Evolutionary conservation across 331 rosid genomes (phyloP).

Genomic region (Rosa hybrid): DNA sequence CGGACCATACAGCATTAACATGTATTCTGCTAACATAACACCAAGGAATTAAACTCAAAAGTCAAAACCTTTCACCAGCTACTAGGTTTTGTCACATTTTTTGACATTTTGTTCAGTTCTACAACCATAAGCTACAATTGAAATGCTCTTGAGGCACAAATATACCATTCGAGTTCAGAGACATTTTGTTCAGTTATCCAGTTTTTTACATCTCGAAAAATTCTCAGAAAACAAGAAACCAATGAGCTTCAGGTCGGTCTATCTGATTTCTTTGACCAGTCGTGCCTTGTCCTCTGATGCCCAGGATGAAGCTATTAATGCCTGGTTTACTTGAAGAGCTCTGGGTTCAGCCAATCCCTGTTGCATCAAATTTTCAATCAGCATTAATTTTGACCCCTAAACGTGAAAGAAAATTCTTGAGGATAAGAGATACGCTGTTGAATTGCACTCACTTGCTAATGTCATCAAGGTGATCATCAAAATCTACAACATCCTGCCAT

Average conservation of each 20-base stretch:
- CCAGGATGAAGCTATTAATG: slow-evolving; percentile 21
- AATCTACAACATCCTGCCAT: slow-evolving; percentile 77
- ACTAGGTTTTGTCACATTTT: not conserved
- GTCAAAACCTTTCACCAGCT: not conserved
- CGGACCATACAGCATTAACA: not conserved
- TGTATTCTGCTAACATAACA: not conserved
- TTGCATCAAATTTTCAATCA: slow-evolving; percentile 15
- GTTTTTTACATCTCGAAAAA: slow-evolving; percentile 28
- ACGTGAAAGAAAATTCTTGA: not conserved
- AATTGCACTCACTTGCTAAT: slow-evolving; percentile 72
- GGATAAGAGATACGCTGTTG: not conserved
- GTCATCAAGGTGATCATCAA: slow-evolving; percentile 94
- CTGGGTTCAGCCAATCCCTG: slow-evolving; percentile 98
- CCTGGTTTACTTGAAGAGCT: slow-evolving; percentile 63
- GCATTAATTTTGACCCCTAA: not conserved
- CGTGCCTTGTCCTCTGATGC: slow-evolving; percentile 26
- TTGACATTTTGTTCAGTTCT: not conserved
- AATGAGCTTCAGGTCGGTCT: slow-evolving; percentile 14
- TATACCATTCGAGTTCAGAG: not conserved
- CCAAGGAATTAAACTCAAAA: not conserved
- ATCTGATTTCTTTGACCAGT: slow-evolving; percentile 13
- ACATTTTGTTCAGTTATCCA: not conserved
- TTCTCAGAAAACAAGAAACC: slow-evolving; percentile 11
- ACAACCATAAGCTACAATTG: not conserved
- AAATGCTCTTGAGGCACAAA: not conserved